Base-by-base conservation (phyloP, 2,329 filamentous ascomycete species). In the Macrophomina tecta region DNA sequence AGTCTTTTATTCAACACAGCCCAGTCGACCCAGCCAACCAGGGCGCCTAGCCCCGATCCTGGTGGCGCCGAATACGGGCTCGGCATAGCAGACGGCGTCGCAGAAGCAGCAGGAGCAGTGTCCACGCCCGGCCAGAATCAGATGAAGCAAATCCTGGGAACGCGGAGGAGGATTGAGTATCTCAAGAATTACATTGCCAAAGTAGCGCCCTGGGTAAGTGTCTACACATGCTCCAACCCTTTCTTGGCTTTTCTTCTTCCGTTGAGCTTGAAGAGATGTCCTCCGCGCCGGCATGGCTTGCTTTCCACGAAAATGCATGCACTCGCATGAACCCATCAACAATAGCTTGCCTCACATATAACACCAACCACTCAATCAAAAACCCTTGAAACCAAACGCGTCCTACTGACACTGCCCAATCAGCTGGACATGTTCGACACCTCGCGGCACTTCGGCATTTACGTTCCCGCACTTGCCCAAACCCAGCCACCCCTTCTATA, bases 341-440 rank as follows among this genome's bases (percentile, higher is more conserved):
- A 30, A 36, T 32, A 28, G 34, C 18, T 23, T 38, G 46, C 46
- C 16, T 45, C 28, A 34, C n/a, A 18, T 32, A 48, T 48, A 48
- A 28, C 18, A n/a, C 55, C 48, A 38, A 38, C 48, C 23, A 23
- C 28, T 18, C 38, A 32, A 60, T 60, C 6, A 42, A 34, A 14
- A 8, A 16, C 11, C 4, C 42, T 32, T 34, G 5, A 34, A 52
- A 52, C 11, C 28, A 45, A 45, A 45, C 42, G 11, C 42, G 8
- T 18, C 36, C 28, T 9, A 60, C 55, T 46, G 18, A 56, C 48
- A 62, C 9, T 18, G 16, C 4, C 28, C 36, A 18, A 32, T 49
- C 61, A 78, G 83, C 79, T 86, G 1, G 84, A 86, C 67, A 86
- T 84, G 75, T 85, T 86, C 62, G 84, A 86, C 69, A 77, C 78